phyloP scores from a whole-genome alignment of 2,329 filamentous ascomycete species.

The Fusarium acutatum region DNA sequence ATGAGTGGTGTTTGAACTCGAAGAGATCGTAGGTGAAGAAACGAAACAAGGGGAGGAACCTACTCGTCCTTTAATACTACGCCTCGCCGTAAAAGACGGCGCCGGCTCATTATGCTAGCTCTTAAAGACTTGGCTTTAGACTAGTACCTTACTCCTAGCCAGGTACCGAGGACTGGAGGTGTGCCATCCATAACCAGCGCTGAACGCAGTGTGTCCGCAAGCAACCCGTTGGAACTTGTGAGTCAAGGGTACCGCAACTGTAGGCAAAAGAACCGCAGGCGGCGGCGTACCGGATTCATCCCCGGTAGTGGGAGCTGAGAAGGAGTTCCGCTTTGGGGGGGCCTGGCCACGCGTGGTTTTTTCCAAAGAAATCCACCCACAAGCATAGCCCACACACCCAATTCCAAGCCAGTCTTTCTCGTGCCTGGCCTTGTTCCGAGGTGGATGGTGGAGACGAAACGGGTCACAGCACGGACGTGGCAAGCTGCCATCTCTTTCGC shows the following conservation, averaged over 20 bases:
- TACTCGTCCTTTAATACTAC: slow-evolving; percentile 36
- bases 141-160: slow-evolving; percentile 20
- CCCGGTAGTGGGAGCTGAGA: slow-evolving; percentile 23
- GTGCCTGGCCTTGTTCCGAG: slow-evolving; percentile 20
- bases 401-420: slow-evolving; percentile 8
- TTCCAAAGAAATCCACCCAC: slow-evolving; percentile 12
- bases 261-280: slow-evolving; percentile 14
- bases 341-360: slow-evolving; percentile 36
- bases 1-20: slow-evolving; percentile 42
- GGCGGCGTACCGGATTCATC: slow-evolving; percentile 31
- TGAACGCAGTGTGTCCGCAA: slow-evolving; percentile 24
- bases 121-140: slow-evolving; percentile 36
- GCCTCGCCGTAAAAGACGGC: slow-evolving; percentile 37
- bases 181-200: slow-evolving; percentile 19
- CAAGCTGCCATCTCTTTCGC: slow-evolving; percentile 29
- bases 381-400: slow-evolving; percentile 2
- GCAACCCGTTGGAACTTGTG: slow-evolving; percentile 2
- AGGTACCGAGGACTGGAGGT: slow-evolving; percentile 20
- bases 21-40: slow-evolving; percentile 37
- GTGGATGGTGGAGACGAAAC: slow-evolving; percentile 21
- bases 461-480: slow-evolving; percentile 36
- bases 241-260: slow-evolving; percentile 12
- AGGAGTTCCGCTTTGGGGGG: slow-evolving; percentile 15
- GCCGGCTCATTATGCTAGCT: slow-evolving; percentile 33
- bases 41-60: slow-evolving; percentile 38